A percentile compares a stretch with the other conserved stretches of the same genome.
Evolutionary conservation across 1,284 basidiomycete species (phyloP).

Genomic region (Amylostereum areolatum): DNA sequence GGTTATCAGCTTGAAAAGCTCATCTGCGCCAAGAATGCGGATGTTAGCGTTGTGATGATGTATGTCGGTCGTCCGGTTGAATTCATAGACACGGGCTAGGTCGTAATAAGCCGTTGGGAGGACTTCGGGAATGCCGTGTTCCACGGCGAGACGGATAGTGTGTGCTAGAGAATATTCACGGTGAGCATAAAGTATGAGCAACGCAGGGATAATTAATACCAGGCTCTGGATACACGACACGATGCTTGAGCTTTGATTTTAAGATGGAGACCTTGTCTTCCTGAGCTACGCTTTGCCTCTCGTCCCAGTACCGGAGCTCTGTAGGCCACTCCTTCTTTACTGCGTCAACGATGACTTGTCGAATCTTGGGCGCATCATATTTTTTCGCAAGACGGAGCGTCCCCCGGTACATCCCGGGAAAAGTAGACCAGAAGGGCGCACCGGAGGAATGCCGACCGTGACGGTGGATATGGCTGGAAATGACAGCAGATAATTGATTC

Average conservation of each 20-base stretch:
- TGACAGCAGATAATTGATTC: not conserved
- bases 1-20: too few species aligned
- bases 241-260: not conserved
- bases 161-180: not conserved
- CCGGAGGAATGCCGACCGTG: not conserved
- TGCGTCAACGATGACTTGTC: not conserved
- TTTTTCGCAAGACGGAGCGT: not conserved
- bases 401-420: not conserved
- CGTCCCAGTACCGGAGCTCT: not conserved
- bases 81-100: not conserved
- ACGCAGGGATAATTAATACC: not conserved
- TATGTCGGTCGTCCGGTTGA: too few species aligned
- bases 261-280: not conserved
- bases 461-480: not conserved
- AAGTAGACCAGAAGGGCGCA: not conserved
- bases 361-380: not conserved
- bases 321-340: not conserved
- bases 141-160: not conserved
- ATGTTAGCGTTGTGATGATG: too few species aligned
- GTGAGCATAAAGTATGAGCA: not conserved
- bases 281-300: not conserved
- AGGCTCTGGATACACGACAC: not conserved
- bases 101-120: not conserved
- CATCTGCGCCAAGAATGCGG: too few species aligned
- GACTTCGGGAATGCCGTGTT: not conserved